Evolutionary conservation across 495 filamentous ascomycete species (phyloP), one percentile per base, ranked within the genome.

Genomic region (Pyrenula massariospora): DNA sequence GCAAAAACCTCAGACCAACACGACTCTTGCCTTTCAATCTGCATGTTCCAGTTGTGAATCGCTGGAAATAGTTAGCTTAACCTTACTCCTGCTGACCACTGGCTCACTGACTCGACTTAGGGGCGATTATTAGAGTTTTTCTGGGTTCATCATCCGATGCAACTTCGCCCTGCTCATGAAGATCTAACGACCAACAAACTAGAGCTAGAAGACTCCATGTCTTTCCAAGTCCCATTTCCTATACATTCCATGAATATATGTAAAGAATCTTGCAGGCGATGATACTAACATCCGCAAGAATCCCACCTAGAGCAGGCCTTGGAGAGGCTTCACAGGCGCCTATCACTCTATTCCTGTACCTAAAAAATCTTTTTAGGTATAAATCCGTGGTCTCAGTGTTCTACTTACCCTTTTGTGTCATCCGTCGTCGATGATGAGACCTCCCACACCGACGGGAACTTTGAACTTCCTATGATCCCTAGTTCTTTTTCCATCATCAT

Each of bases 181-280:
- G 50, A 50, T 66, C 67, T 22, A 70, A 50, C 25, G 57, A 63
- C 2, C 49, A 21, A 36, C 57, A 59, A 10, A 69, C 57, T 25
- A 69, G 49, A 12, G 63, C 53, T 15, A 67, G 52, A 10, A 55
- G 36, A 21, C 49, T 64, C 3, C 67, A 57, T 5, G 66, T 67
- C 54, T 69, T 69, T 12, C 66, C 65, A 5, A 69, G 56, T 2
- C 66, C 66, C 66, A 69, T 69, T 47, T 70, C 68, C 68, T 70
- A 24, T 15, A 47, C 36, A 54, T 36, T 22, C 53, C n/a, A 47
- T 48, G 24, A 59, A 42, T 57, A 42, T 19, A 57, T 55, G n/a
- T 55, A 12, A 49, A 2, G 21, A 36, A 24, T 22, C 12, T 59
- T 24, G 21, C 11, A 36, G 22, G 48, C 20, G 31, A 48, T 48